Base-by-base conservation (phyloP, 176 grass and related monocot species). In the Oryza officinalis region DNA sequence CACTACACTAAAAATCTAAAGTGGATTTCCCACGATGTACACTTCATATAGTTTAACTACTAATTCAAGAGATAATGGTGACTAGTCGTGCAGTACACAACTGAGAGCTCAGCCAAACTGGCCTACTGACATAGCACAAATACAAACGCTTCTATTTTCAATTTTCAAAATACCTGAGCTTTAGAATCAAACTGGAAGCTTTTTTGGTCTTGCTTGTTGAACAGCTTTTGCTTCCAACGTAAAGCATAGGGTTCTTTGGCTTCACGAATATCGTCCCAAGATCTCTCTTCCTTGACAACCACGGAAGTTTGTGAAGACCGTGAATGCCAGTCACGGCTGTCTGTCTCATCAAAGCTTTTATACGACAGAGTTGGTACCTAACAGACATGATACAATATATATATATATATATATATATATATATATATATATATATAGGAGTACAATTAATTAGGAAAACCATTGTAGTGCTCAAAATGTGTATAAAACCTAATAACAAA, bases 281-380 rank as follows among this genome's bases (percentile, higher is more conserved):
- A 88, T 61, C 85, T 81, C 31, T 87, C 84, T 22, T 91, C 84
- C 38, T 45, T 64, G 75, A 3, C 37, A 38, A 38, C 7, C 37
- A 38, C 37, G 0, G 37, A 46, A 44, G 25, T 37, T 78, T 85
- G 81, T 71, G 20, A 66, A 74, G 86, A 84, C 31, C 86, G 76
- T 28, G 66, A 72, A 71, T 46, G 89, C 86, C 89, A 91, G 54
- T 87, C 86, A 84, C 81, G 83, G 26, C 26, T 87, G 33, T 94
- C 92, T 63, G 77, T 77, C 72, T 85, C 63, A 20, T 63, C 64
- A 79, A 87, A 91, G 23, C 72, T 89, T 77, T 45, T 81, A 23
- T 81, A 82, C 33, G 92, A 17, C 37, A 64, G 84, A 76, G 14
- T 40, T 89, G 87, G 72, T 54, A 82, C 69, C 92, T 94, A 75